phyloP scores from a whole-genome alignment of 257 asterid genomes.

The Gentiana dahurica region DNA sequence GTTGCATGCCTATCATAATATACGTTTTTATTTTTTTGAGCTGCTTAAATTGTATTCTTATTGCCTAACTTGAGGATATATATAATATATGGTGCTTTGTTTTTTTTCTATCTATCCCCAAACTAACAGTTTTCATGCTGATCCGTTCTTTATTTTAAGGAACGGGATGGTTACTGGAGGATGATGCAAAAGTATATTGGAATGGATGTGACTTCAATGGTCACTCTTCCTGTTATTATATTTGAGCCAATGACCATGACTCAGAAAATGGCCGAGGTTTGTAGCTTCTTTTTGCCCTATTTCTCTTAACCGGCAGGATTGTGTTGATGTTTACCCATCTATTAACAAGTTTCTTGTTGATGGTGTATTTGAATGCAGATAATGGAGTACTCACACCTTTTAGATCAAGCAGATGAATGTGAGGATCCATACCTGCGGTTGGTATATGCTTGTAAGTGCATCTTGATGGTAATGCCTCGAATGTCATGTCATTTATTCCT shows the following conservation, averaged over 20 bases:
- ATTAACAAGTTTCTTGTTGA: constrained; percentile 2
- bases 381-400: constrained; percentile 86
- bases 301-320: constrained; percentile 6
- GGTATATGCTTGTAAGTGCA: constrained; percentile 59
- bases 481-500: neutral
- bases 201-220: constrained; percentile 93
- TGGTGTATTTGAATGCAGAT: constrained; percentile 34
- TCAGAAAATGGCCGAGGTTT: constrained; percentile 99
- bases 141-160: constrained; percentile 30
- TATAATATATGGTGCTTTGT: neutral
- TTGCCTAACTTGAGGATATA: neutral
- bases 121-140: neutral
- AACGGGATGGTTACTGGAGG: constrained; percentile 90
- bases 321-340: neutral
- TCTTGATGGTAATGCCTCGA: neutral
- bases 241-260: constrained; percentile 99
- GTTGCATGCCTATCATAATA: too few species aligned
- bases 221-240: constrained; percentile 95
- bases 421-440: constrained; percentile 92
- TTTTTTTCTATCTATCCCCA: neutral
- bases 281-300: constrained; percentile 7
- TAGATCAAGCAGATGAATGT: constrained; percentile 88
- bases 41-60: neutral
- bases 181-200: constrained; percentile 98
- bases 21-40: neutral